Conservation (phyloP, 1,284 basidiomycete genomes). For the Phellopilus nigrolimitatus region DNA sequence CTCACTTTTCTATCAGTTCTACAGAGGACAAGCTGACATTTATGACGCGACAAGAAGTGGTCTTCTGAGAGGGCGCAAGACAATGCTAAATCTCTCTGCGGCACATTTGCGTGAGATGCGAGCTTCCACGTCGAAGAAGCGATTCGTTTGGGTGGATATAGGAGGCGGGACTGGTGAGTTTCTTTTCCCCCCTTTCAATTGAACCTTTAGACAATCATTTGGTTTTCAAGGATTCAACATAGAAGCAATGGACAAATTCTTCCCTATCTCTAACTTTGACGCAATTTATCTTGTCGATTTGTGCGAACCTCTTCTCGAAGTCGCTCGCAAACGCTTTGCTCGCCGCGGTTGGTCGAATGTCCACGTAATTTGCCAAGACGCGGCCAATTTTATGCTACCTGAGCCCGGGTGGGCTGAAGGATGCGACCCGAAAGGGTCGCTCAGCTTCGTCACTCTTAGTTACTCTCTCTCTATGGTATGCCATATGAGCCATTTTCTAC, state of each 20-base stretch:
- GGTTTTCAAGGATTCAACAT: slow-evolving; percentile 67
- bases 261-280: slow-evolving; percentile 62
- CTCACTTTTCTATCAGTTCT: slow-evolving; percentile 40
- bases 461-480: slow-evolving; percentile 70
- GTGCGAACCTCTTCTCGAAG: slow-evolving; percentile 69
- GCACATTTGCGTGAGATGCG: slow-evolving; percentile 57
- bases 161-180: slow-evolving; percentile 70
- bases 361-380: slow-evolving; percentile 73
- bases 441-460: slow-evolving; percentile 62
- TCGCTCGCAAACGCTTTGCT: slow-evolving; percentile 66
- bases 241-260: slow-evolving; percentile 74
- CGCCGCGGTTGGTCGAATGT: slow-evolving; percentile 74
- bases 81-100: slow-evolving; percentile 66
- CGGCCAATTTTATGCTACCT: slow-evolving; percentile 64
- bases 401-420: slow-evolving; percentile 54
- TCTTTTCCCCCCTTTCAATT: too few species aligned
- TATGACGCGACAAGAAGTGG: slow-evolving; percentile 62
- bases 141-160: slow-evolving; percentile 77
- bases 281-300: slow-evolving; percentile 75
- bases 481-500: not conserved
- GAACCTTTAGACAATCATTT: slow-evolving; percentile 1
- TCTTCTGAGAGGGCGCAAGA: slow-evolving; percentile 64
- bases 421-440: slow-evolving; percentile 47
- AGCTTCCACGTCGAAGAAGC: slow-evolving; percentile 37
- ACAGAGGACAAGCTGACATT: slow-evolving; percentile 64